Evolutionary conservation across 129 eudicot species (phyloP), one percentile per base, ranked within the genome.

Genomic region (Calendula officinalis): DNA sequence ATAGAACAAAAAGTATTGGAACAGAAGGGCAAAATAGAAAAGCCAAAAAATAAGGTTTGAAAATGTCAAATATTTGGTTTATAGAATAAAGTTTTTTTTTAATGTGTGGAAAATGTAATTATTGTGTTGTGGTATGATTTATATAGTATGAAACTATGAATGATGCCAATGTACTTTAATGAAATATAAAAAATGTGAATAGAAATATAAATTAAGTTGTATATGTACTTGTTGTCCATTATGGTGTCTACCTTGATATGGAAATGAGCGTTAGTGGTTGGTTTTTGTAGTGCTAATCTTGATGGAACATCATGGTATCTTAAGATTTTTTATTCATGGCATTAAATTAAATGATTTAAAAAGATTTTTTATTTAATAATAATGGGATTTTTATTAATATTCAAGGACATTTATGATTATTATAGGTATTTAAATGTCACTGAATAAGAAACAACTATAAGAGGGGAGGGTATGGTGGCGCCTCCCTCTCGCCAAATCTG

Each of bases 41-140:
- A 40, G 8, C 34, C 14, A 32, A 72, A 60, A 3, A 15, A 66
- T 59, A 73, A 73, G 62, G 50, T 56, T 35, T 62, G 46, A 60
- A 35, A 82, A 53, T 37, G 69, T 71, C 64, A 46, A 71, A 75
- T 47, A 73, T 45, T 57, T 66, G 70, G 72, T 15, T 30, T 47
- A 56, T 65, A 65, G 55, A 73, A 65, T 59, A 73, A 62, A 33
- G 51, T 58, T 57, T 57, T 4, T 45, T 36, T 73, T 66, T 64
- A 8, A 7, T 55, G 10, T 46, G 56, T 27, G 50, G 27, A 63
- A 64, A 68, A 71, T 84, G 90, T 84, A 84, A 67, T 77, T 80
- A 80, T 48, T 68, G 62, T 74, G 70, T 70, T 69, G 49, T 73
- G 46, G 77, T 65, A 65, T 54, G 74, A 67, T 50, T 62, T 40